Evolutionary conservation across 768 basidiomycete species (phyloP).

Genomic region (Clitopilus passeckerianus): DNA sequence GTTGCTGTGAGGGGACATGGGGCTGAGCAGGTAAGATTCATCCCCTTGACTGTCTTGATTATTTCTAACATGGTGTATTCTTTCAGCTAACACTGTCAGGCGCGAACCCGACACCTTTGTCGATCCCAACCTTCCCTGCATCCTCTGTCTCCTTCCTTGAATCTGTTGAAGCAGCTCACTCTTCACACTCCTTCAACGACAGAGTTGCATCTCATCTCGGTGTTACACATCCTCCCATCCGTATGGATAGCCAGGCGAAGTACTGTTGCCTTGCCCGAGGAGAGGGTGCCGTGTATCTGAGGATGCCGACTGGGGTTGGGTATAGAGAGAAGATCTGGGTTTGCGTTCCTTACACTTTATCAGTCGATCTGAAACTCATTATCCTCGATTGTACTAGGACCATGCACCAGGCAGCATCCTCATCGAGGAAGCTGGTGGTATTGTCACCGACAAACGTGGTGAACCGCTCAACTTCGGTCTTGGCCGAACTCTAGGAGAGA

Average conservation of each 20-base stretch:
- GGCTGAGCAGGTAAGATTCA: slow-evolving; percentile 55
- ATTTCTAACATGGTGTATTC: no score
- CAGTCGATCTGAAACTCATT: not conserved
- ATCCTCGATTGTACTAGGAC: slow-evolving; percentile 44
- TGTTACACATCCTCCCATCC: slow-evolving; percentile 58
- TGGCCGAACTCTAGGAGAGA: slow-evolving; percentile 80
- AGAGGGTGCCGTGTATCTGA: slow-evolving; percentile 77
- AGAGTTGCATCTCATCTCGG: slow-evolving; percentile 63
- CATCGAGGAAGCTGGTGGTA: slow-evolving; percentile 84
- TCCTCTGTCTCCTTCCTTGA: slow-evolving; percentile 71
- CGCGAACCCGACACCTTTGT: slow-evolving; percentile 40
- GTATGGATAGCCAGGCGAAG: slow-evolving; percentile 98
- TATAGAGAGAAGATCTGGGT: slow-evolving; percentile 99
- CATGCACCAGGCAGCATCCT: slow-evolving; percentile 86
- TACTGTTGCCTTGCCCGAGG: slow-evolving; percentile 85
- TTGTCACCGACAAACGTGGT: slow-evolving; percentile 84
- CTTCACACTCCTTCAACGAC: slow-evolving; percentile 82
- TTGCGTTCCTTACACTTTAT: slow-evolving; percentile 10
- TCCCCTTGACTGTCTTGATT: not conserved
- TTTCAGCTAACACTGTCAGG: slow-evolving; percentile 50
- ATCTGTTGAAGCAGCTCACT: slow-evolving; percentile 89
- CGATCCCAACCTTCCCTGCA: slow-evolving; percentile 45
- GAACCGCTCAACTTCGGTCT: slow-evolving; percentile 77
- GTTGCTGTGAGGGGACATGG: slow-evolving; percentile 86
- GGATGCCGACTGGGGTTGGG: slow-evolving; percentile 72